Evolutionary conservation across 2,329 filamentous ascomycete genomes (phyloP).

Genomic region (Botrytis pseudocinerea): DNA sequence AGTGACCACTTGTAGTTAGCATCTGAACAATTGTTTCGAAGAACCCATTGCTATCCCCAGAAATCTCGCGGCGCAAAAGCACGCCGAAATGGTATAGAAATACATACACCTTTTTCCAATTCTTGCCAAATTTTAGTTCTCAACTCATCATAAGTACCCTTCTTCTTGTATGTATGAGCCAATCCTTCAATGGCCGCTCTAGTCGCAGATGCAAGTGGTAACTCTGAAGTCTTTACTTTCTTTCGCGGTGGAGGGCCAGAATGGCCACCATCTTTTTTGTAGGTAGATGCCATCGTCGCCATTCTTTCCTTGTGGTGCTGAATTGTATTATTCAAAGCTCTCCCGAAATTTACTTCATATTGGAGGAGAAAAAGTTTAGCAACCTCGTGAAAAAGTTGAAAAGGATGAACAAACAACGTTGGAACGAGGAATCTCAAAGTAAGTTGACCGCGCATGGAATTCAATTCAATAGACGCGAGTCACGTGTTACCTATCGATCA

Average conservation of each 20-base stretch:
- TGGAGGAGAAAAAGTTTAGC: not conserved
- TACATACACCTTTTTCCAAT: conserved; percentile 65
- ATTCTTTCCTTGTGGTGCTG: not conserved
- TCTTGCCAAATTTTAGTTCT: conserved; percentile 77
- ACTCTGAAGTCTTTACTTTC: conserved; percentile 72
- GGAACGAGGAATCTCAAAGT: not conserved
- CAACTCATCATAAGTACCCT: conserved; percentile 77
- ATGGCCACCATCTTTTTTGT: conserved; percentile 30
- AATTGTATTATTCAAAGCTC: not conserved
- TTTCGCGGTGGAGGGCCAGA: conserved; percentile 34
- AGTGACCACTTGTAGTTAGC: conserved; percentile 19
- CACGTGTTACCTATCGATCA: not conserved
- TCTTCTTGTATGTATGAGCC: conserved; percentile 82
- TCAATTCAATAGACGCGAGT: conserved; percentile 8
- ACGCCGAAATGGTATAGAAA: not conserved
- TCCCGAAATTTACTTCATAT: not conserved
- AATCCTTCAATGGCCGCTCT: conserved; percentile 72
- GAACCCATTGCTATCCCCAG: not conserved
- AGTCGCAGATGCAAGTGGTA: conserved; percentile 72
- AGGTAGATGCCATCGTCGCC: conserved; percentile 7
- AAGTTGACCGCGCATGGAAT: not conserved
- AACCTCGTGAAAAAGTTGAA: not conserved
- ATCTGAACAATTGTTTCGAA: not conserved
- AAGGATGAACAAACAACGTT: not conserved
- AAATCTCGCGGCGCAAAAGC: not conserved